Evolutionary conservation across 305 asterid genomes (phyloP).

Genomic region (Ilex paraguariensis): DNA sequence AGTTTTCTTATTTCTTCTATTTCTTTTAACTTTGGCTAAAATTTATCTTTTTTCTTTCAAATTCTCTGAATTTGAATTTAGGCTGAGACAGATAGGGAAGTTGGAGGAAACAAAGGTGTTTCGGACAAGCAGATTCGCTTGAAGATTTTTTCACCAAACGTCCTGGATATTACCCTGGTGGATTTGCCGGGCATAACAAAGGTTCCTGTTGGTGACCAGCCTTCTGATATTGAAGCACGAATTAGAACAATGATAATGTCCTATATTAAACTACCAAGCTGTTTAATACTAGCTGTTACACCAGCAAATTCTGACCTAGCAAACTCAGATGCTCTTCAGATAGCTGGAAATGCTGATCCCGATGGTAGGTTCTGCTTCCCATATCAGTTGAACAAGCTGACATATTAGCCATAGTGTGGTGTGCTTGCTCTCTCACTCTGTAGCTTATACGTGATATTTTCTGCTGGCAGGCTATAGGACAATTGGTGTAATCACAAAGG

Average conservation of each 20-base stretch:
- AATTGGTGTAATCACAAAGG: slow-evolving; percentile 96
- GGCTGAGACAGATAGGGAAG: slow-evolving; percentile 97
- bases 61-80: slow-evolving; percentile 23
- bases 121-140: slow-evolving; percentile 92
- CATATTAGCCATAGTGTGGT: not conserved
- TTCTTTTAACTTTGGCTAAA: slow-evolving; percentile 6
- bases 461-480: slow-evolving; percentile 73
- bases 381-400: not conserved
- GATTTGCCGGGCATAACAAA: slow-evolving; percentile 97
- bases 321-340: slow-evolving; percentile 98
- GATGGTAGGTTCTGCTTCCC: slow-evolving; percentile 56
- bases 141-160: slow-evolving; percentile 95
- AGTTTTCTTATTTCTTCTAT: not conserved
- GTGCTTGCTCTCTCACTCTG: slow-evolving; percentile 12
- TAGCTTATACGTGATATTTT: slow-evolving; percentile 22
- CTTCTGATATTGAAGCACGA: slow-evolving; percentile 95
- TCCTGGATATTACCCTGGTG: slow-evolving; percentile 94
- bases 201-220: slow-evolving; percentile 99
- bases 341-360: slow-evolving; percentile 99
- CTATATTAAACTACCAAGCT: slow-evolving; percentile 74
- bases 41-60: slow-evolving; percentile 7
- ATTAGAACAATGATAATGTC: slow-evolving; percentile 99
- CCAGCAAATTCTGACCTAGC: slow-evolving; percentile 97
- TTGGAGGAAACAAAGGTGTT: slow-evolving; percentile 83
- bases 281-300: slow-evolving; percentile 95